Percentiles rank a stretch among this genome's conserved stretches.
Evolutionary conservation across 345 rosid species (phyloP).

Genomic region (Orychophragmus violaceus): DNA sequence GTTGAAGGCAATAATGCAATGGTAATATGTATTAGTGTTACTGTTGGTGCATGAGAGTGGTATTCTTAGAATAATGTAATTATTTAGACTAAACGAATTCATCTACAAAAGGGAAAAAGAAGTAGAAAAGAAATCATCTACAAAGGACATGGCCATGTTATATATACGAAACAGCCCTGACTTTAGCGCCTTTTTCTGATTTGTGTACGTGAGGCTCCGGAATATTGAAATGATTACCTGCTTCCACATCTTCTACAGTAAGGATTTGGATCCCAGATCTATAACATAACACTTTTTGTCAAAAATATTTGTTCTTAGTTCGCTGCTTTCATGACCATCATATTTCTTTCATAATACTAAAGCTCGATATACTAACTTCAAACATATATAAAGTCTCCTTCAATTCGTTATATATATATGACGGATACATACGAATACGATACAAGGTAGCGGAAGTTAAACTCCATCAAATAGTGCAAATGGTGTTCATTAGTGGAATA

Average conservation of each 20-base stretch:
- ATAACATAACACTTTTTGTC: not conserved
- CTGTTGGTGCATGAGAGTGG: not conserved
- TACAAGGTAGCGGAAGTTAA: no score
- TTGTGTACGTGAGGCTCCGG: slow-evolving; percentile 1
- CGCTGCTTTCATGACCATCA: not conserved
- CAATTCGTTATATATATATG: no score
- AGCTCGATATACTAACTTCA: not conserved
- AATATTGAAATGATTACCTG: not conserved
- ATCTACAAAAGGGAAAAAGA: no score
- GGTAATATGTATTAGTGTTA: not conserved
- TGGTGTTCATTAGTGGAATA: no score
- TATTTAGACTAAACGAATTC: not conserved
- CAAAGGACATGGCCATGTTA: not conserved
- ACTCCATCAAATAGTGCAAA: no score
- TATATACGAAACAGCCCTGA: not conserved
- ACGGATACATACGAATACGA: no score
- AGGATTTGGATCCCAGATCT: not conserved
- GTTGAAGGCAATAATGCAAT: not conserved
- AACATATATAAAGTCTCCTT: no score
- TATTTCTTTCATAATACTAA: not conserved
- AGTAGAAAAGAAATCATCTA: not conserved
- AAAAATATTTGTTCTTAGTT: not conserved
- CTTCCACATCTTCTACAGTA: not conserved
- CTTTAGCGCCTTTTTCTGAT: not conserved
- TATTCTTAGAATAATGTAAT: no score